These are phyloP conservation scores for Dionaea muscipula DNA, from an alignment of 179 eudicot species.

Conservation along the genomic window DNA sequence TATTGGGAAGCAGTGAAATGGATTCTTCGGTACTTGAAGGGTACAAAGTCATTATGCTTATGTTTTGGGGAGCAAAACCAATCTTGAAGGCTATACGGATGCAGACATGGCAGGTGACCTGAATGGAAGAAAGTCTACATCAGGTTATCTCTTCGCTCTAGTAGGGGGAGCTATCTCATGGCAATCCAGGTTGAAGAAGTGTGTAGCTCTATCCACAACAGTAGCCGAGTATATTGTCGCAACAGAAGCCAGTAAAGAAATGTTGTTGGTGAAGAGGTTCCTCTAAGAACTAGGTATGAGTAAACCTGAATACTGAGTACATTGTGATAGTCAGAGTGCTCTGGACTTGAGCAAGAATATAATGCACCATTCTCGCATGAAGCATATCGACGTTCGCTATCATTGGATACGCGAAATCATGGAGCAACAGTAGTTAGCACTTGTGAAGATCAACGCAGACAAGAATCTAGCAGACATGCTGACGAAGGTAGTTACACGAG, in stretches of 20 bases:
- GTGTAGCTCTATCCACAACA: neutral
- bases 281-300: neutral
- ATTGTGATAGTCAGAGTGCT: neutral
- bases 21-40: neutral
- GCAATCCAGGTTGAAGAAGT: neutral
- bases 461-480: neutral
- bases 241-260: neutral
- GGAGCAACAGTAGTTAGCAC: neutral
- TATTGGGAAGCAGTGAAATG: conserved; percentile 2
- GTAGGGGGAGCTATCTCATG: neutral
- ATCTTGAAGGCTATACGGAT: neutral
- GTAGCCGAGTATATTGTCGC: neutral
- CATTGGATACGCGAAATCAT: neutral
- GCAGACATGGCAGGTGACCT: neutral
- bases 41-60: neutral
- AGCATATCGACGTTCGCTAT: conserved; percentile 2
- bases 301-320: neutral
- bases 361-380: neutral
- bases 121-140: neutral
- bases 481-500: no score
- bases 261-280: neutral
- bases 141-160: neutral
- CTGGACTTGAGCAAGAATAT: neutral
- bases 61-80: neutral
- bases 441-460: neutral